Conservation (phyloP, 306 rosid genomes). For the Castanea mollissima region DNA sequence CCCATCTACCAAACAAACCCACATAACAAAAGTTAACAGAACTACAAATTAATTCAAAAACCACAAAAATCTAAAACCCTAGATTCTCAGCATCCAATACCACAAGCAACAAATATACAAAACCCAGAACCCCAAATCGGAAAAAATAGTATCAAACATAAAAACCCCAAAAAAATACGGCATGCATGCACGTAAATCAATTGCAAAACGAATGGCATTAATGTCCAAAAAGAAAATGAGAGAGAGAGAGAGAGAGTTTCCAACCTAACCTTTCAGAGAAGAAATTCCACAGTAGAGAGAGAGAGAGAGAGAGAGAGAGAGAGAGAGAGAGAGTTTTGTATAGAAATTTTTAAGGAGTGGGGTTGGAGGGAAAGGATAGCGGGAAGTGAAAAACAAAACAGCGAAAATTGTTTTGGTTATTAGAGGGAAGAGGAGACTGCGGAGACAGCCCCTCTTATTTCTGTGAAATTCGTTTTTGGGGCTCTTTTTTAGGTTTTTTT, state of each 20-base stretch:
- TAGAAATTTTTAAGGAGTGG: conserved; percentile 10
- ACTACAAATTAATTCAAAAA: background rate
- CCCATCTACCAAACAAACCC: background rate
- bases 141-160: background rate
- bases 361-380: conserved; percentile 8
- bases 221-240: background rate
- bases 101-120: background rate
- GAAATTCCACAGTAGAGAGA: background rate
- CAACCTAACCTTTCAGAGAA: conserved; percentile 1
- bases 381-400: background rate
- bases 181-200: background rate
- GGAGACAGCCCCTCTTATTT: conserved; percentile 14
- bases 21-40: background rate
- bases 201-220: background rate
- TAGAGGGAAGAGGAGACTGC: background rate
- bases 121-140: background rate
- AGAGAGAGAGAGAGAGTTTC: background rate
- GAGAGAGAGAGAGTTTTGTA: background rate
- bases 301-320: background rate
- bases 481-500: background rate
- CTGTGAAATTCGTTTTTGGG: conserved; percentile 9
- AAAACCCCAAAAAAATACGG: background rate
- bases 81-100: background rate
- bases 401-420: background rate
- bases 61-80: background rate